phyloP scores from a whole-genome alignment of 257 asterid genomes.

The Linderniella brevidens region DNA sequence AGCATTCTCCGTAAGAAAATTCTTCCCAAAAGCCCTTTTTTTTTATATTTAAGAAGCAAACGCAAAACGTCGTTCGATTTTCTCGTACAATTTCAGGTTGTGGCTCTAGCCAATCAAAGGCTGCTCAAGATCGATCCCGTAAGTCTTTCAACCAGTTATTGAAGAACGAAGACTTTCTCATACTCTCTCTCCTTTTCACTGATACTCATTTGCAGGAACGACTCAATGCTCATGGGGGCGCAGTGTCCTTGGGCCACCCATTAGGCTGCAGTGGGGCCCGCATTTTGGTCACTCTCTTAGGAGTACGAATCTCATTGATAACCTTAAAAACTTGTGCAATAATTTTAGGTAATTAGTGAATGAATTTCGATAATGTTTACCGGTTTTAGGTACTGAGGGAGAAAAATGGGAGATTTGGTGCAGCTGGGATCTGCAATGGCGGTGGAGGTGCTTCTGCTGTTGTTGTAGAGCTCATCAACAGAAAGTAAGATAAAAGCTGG shows the following conservation, averaged over 20 bases:
- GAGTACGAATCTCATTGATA: slow-evolving; percentile 27
- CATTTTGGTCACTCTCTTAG: slow-evolving; percentile 73
- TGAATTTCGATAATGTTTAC: not conserved
- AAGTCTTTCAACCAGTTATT: slow-evolving; percentile 14
- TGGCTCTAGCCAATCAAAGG: slow-evolving; percentile 76
- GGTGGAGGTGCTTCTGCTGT: slow-evolving; percentile 97
- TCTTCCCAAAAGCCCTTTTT: not conserved
- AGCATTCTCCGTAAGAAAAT: slow-evolving; percentile 73
- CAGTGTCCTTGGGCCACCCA: slow-evolving; percentile 90
- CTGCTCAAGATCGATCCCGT: slow-evolving; percentile 58
- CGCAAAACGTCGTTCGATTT: no score
- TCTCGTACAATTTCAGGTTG: slow-evolving; percentile 36
- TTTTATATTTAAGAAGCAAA: not conserved
- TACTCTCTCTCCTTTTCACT: slow-evolving; percentile 6
- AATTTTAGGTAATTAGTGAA: slow-evolving; percentile 6
- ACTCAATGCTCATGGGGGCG: slow-evolving; percentile 82
- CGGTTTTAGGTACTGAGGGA: slow-evolving; percentile 56
- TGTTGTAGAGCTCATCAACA: slow-evolving; percentile 46
- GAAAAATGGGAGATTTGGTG: slow-evolving; percentile 64
- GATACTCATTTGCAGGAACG: slow-evolving; percentile 26
- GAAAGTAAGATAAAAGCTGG: slow-evolving; percentile 9
- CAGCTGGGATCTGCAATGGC: slow-evolving; percentile 85
- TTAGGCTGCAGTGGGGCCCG: slow-evolving; percentile 96
- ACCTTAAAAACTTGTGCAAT: not conserved
- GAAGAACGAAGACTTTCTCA: not conserved